These are phyloP conservation scores for Talaromyces amestolkiae DNA, from an alignment of 2,329 filamentous ascomycete genomes.

Conservation along the genomic window DNA sequence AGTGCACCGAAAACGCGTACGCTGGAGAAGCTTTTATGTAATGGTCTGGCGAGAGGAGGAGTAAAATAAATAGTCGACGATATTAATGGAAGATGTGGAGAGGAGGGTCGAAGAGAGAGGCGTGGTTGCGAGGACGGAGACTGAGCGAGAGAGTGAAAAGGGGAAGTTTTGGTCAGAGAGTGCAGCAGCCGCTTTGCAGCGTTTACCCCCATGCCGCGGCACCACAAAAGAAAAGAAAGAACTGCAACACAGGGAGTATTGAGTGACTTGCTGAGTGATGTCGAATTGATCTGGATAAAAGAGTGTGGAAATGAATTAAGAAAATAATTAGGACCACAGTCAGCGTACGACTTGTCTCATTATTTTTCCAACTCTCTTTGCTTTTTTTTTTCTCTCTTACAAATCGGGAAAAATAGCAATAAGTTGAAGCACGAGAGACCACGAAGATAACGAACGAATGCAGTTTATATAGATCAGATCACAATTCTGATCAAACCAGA, in stretches of 20 bases:
- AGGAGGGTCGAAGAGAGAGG: neutral
- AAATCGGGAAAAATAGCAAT: neutral
- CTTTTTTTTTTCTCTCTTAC: neutral
- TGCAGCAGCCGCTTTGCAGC: conserved; percentile 8
- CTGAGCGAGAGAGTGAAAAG: neutral
- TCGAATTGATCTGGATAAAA: conserved; percentile 1
- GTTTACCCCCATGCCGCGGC: conserved; percentile 16
- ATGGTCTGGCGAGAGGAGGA: neutral
- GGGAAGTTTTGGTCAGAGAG: neutral
- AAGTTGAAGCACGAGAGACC: neutral
- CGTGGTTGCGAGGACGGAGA: conserved; percentile 5
- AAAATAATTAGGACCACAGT: neutral
- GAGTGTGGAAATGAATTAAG: neutral
- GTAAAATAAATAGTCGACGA: neutral
- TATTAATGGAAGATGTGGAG: conserved; percentile 5
- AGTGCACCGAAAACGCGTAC: neutral
- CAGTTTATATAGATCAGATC: neutral
- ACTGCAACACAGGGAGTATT: neutral
- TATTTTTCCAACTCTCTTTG: conserved; percentile 3
- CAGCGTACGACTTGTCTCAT: neutral
- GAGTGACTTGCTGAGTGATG: neutral
- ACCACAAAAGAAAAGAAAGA: neutral
- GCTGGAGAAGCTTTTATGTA: neutral
- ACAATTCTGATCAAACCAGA: neutral
- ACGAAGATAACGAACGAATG: neutral